Evolutionary conservation across 2,329 filamentous ascomycete species (phyloP), one percentile per base, ranked within the genome.

Genomic region (Penicillium polonicum): DNA sequence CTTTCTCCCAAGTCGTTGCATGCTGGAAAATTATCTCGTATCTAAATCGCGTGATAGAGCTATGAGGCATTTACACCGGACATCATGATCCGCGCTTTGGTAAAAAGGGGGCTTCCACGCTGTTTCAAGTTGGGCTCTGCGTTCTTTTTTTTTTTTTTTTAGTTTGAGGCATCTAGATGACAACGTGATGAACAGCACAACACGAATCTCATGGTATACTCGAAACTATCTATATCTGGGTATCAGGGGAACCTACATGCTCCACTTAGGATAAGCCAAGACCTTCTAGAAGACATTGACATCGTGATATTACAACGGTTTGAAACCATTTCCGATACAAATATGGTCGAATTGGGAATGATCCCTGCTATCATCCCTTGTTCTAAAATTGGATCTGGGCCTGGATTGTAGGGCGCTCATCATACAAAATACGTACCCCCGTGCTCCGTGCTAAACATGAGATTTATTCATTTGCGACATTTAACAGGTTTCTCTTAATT

Each of bases 261-360:
- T 33, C 51, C 45, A 39, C 33, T 25, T 27, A 19, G n/a, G 13
- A 33, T 15, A 41, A 39, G 57, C 59, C 50, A 61, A 60, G 53
- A 19, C 19, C 52, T 61, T 54, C 52, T 42, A 57, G 59, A 61
- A 60, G 44, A 33, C 10, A 51, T 48, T 48, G n/a, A 25, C 35
- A 49, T 41, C 5, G 35, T n/a, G 49, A 12, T 19, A 25, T 41
- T 43, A n/a, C 9, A 27, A 31, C 29, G 29, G 9, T 5, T 17
- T 25, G 12, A n/a, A 42, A 33, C 38, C 5, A 39, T 21, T 25
- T 31, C 12, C 12, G 12, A 19, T 41, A 31, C 12, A 31, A n/a
- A 15, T 5, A n/a, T 17, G 12, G n/a, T 23, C 2, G 23, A 15
- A 9, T 43, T 23, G n/a, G 13, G 13, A n/a, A 9, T 43, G 27